Base-by-base conservation (phyloP, 805 yeast genomes). In the Scheffersomyces spartinae region DNA sequence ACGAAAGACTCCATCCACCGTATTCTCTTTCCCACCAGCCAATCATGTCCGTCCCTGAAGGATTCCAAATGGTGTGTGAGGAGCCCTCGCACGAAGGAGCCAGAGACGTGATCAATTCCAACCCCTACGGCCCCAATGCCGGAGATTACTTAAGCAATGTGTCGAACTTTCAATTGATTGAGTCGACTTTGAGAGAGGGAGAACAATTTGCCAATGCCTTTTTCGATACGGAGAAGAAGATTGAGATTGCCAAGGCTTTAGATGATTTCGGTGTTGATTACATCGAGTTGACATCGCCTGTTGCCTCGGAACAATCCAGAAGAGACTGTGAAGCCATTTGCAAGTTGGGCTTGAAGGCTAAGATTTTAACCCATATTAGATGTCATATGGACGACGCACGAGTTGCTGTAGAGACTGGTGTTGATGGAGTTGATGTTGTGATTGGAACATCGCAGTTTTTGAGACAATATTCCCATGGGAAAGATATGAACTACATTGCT, bases 371-470 rank as follows among this genome's bases (percentile, higher is more conserved):
- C 25, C 97, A 88, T 55, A 91, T 91, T 41, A 74, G 97, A 59
- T 88, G 98, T 61, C 96, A 88, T 61, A 88, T 88, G 96, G 97
- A 88, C 56, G 98, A 91, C 47, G 98, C 97, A 30, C 71, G 78
- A 44, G 82, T 91, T 32, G 98, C 98, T 5, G 98, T 88, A 24
- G 91, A 83, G 48, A 88, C 97, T 20, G 97, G 98, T 52, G 98
- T 91, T 27, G 97, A 91, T 52, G 98, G 97, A 60, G 97, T 88
- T 35, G 96, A 91, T 61, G 95, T 88, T 30, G 96, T 88, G 32
- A 88, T 88, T 55, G 97, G 97, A 38, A 88, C 97, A 13, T 86
- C 96, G 17, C 94, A 81, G 55, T 91, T 85, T 55, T 67, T 91
- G 46, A 77, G 97, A 59, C 80, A 86, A 55, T 86, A 75, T 55